Evolutionary conservation across 768 basidiomycete species (phyloP).

Genomic region (Macrolepiota albuminosa): DNA sequence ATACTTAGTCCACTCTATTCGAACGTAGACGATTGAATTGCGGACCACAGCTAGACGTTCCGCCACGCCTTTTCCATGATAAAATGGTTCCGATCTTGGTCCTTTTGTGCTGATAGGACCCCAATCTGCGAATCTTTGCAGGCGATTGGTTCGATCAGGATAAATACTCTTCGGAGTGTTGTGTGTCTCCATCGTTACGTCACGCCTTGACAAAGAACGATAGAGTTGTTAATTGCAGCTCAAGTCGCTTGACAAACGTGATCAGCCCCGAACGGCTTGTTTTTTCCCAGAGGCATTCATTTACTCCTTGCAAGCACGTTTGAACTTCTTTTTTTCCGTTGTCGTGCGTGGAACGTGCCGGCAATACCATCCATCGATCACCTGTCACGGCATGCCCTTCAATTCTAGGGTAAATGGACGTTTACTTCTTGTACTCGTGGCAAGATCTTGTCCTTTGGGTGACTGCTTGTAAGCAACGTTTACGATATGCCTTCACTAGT

Average conservation of each 20-base stretch:
- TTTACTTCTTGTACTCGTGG: neutral
- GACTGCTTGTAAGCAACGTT: neutral
- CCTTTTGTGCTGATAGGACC: neutral
- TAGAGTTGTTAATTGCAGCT: neutral
- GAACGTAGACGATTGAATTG: constrained; percentile 14
- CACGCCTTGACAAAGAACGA: neutral
- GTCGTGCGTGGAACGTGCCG: too few species aligned
- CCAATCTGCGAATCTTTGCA: constrained; percentile 14
- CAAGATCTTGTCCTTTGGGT: neutral
- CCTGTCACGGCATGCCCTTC: neutral
- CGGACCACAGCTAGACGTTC: constrained; percentile 14
- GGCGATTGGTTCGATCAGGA: constrained; percentile 5
- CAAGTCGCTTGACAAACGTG: neutral
- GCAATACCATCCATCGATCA: neutral
- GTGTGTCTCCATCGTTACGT: neutral
- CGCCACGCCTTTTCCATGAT: constrained; percentile 14
- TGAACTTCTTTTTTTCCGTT: neutral
- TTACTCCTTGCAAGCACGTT: neutral
- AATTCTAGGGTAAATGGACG: too few species aligned
- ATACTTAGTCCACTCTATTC: constrained; percentile 17
- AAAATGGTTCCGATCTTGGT: constrained; percentile 10
- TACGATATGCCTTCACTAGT: neutral
- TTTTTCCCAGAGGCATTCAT: neutral
- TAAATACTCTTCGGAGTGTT: neutral
- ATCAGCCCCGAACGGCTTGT: neutral